phyloP scores from a whole-genome alignment of 2,329 filamentous ascomycete species.

The Geosmithia putterillii region DNA sequence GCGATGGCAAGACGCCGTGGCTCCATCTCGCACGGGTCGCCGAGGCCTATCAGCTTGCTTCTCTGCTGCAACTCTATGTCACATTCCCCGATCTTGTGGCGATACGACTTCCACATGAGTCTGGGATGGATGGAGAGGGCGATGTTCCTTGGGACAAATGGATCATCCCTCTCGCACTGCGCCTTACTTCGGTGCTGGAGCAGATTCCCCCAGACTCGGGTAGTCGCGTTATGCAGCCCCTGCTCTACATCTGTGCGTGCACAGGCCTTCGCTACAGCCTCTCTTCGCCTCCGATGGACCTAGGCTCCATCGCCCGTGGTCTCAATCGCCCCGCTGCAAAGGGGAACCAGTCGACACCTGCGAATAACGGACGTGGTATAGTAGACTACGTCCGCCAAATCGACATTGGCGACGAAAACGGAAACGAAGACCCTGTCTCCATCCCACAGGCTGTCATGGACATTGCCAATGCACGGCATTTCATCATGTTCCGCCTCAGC shows the following conservation, averaged over 20 bases:
- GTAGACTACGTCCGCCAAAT: conserved; percentile 7
- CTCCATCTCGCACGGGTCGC: conserved; percentile 19
- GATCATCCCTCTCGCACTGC: conserved; percentile 20
- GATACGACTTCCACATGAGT: conserved; percentile 12
- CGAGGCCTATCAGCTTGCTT: conserved; percentile 22
- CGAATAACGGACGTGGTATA: conserved; percentile 4
- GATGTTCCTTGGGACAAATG: conserved; percentile 19
- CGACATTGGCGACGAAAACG: conserved; percentile 2
- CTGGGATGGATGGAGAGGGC: conserved; percentile 4
- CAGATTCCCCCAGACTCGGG: conserved; percentile 20
- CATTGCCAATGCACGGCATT: conserved; percentile 22
- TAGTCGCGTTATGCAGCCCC: conserved; percentile 21
- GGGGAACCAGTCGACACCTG: background rate
- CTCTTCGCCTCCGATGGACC: background rate
- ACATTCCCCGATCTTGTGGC: conserved; percentile 21
- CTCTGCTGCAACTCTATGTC: conserved; percentile 25
- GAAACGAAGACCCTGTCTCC: background rate
- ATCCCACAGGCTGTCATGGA: conserved; percentile 15
- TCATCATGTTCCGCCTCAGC: conserved; percentile 23
- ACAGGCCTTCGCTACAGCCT: conserved; percentile 17
- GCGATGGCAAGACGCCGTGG: conserved; percentile 12
- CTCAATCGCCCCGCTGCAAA: background rate
- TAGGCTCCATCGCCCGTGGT: background rate
- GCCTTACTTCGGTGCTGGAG: conserved; percentile 18
- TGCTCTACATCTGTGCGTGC: conserved; percentile 23